Percentiles rank a stretch among this genome's conserved stretches.
Evolutionary conservation across 495 filamentous ascomycete genomes (phyloP).

Genomic region (Tuber melanosporum): DNA sequence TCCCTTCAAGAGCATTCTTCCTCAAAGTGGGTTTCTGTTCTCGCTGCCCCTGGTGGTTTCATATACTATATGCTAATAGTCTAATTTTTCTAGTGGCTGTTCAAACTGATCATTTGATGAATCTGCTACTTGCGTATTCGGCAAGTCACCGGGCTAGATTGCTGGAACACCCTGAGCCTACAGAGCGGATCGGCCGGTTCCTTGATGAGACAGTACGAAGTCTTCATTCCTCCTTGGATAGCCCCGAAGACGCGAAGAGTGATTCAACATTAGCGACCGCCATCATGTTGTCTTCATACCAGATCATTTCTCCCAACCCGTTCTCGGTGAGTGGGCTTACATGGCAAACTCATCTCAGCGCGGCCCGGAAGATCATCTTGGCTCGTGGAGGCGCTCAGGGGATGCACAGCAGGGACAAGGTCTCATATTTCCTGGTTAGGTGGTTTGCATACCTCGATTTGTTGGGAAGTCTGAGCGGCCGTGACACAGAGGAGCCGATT

Average conservation of each 20-base stretch:
- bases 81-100: conserved; percentile 55
- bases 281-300: conserved; percentile 77
- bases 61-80: conserved; percentile 14
- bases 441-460: conserved; percentile 87
- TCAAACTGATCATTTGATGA: conserved; percentile 60
- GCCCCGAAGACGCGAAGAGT: conserved; percentile 55
- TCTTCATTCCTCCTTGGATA: conserved; percentile 60
- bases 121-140: conserved; percentile 72
- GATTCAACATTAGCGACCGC: conserved; percentile 73
- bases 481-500: conserved; percentile 47
- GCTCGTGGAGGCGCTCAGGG: conserved; percentile 56
- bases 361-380: conserved; percentile 69
- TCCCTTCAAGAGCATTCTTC: conserved; percentile 61
- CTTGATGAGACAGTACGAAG: conserved; percentile 72
- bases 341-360: conserved; percentile 72
- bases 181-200: conserved; percentile 69
- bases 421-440: conserved; percentile 71
- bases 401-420: conserved; percentile 55
- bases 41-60: conserved; percentile 4
- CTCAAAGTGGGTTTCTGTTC: conserved; percentile 52
- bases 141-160: conserved; percentile 76
- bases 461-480: conserved; percentile 67
- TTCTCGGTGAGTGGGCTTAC: conserved; percentile 52
- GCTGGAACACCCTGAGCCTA: conserved; percentile 65
- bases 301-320: conserved; percentile 77